Evolutionary conservation across 805 yeast genomes (phyloP), one percentile per base, ranked within the genome.

Genomic region (Ogataea trehaloabstinens): DNA sequence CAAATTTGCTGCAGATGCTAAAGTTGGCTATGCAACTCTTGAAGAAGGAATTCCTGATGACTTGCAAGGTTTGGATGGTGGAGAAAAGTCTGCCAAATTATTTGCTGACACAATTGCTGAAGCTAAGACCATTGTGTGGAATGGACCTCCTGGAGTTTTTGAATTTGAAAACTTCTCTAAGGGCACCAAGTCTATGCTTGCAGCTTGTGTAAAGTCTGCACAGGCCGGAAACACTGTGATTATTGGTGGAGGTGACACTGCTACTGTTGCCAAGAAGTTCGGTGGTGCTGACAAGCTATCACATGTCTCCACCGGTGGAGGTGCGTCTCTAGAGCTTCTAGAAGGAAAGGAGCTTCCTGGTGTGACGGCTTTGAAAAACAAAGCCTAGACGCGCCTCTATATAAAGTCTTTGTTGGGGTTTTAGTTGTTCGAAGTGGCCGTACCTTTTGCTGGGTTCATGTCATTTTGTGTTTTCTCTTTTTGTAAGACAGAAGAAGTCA

Each of bases 71-170:
- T 79, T 93, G 62, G 99, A 93, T 71, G 80, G 81, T 60, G 99
- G 99, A 72, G 90, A 89, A 72, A 82, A 86, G 74, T 78, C 95
- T 47, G 74, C 79, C 60, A 76, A 80, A 68, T 76, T 85, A 55
- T 93, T 85, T 66, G 78, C 82, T 53, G 81, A 73, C 52, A 82
- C 96, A 51, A 87, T 93, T 57, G 84, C 85, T 52, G 76, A 83
- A 71, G 95, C 99, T 56, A 89, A 91, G 82, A 93, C 99, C 61
- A 91, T 93, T 60, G 93, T 93, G 66, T 93, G 99, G 99, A 93
- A 93, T 77, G 99, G 99, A 68, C 99, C 99, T 52, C 97, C 99
- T 71, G 99, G 99, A 78, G 99, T 93, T 58, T 93, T 93, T 67
- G 99, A 93, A 76, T 93, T 93, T 63, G 96, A 87, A 55, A 77